Base-by-base conservation (phyloP, 352 stramenopile genomes). In the Globisporangium yorkense region DNA sequence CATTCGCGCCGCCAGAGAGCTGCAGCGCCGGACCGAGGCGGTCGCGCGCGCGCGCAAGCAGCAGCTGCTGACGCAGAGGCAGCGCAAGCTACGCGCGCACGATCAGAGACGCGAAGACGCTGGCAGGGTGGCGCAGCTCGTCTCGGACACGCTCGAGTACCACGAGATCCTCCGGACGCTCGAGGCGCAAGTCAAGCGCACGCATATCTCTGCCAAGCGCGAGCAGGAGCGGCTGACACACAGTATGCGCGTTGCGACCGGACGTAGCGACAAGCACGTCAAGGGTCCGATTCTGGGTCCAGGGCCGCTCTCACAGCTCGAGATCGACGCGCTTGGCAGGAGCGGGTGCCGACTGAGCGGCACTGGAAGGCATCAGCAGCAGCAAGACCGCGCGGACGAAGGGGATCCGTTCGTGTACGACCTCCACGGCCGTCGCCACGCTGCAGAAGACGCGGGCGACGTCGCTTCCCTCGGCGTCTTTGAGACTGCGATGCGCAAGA, bases 101-200 rank as follows among this genome's bases (percentile, higher is more conserved):
- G 68, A 76, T 40, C 65, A 73, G 44, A 61, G 58, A 18, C 61
- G 65, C 5, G 54, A 64, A 1, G 70, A 76, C 16, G 54, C 63
- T 9, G 51, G 57, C 15, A 18, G 54, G 1, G 77, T 83, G 37
- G 68, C 71, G n/a, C 74, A 84, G 18, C 35, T 79, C 44, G 61
- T 82, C 21, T 57, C 69, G 9, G 72, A 88, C 49, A 76, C 77
- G 4, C 61, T 87, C 33, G 80, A 90, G 56, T 85, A 77, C 47
- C 77, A 83, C 45, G 64, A 74, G 31, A 70, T 87, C 5, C 31
- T 70, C 3, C 35, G 54, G 3, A 57, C 67, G 13, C 59, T 86
- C 41, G 67, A 80, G 46, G 66, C 66, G 33, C 68, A 80, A 49
- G 50, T 72, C 31, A 79, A 81, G 43, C 68, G 72, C 53, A 74